A percentile compares a stretch with the other conserved stretches of the same genome.
phyloP scores from a whole-genome alignment of 2,329 filamentous ascomycete genomes.

The Monilinia fructicola region DNA sequence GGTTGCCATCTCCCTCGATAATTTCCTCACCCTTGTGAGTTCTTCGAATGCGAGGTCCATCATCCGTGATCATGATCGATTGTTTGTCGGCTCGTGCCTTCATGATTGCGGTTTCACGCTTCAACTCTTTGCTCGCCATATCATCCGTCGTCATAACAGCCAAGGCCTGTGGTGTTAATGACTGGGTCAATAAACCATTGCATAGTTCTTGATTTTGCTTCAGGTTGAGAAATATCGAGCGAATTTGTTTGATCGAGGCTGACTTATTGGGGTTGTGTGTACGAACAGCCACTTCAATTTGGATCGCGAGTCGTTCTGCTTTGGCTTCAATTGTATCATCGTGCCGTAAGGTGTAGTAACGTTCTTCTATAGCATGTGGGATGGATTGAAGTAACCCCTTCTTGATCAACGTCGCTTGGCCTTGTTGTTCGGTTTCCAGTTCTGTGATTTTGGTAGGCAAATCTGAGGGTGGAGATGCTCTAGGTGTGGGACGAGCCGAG shows the following conservation, averaged over 20 bases:
- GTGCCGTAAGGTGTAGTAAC: conserved; percentile 61
- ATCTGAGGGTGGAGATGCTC: conserved; percentile 42
- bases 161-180: conserved; percentile 70
- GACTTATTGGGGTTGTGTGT: conserved; percentile 53
- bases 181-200: conserved; percentile 69
- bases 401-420: conserved; percentile 67
- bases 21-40: conserved; percentile 96
- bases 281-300: conserved; percentile 73
- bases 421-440: conserved; percentile 64
- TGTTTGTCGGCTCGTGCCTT: conserved; percentile 78
- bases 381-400: conserved; percentile 69
- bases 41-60: conserved; percentile 73
- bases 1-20: conserved; percentile 68
- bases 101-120: conserved; percentile 73
- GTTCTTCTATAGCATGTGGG: conserved; percentile 63
- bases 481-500: conserved; percentile 48
- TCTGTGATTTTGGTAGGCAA: conserved; percentile 52
- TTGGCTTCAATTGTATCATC: conserved; percentile 63
- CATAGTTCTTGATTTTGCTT: conserved; percentile 83
- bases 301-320: conserved; percentile 69
- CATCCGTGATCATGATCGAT: conserved; percentile 75
- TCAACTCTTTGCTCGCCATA: conserved; percentile 87
- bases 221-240: conserved; percentile 79
- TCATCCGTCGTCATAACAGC: conserved; percentile 88
- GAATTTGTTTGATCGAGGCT: conserved; percentile 63